Conservation (phyloP, 331 rosid genomes). For the Acacia concinna region DNA sequence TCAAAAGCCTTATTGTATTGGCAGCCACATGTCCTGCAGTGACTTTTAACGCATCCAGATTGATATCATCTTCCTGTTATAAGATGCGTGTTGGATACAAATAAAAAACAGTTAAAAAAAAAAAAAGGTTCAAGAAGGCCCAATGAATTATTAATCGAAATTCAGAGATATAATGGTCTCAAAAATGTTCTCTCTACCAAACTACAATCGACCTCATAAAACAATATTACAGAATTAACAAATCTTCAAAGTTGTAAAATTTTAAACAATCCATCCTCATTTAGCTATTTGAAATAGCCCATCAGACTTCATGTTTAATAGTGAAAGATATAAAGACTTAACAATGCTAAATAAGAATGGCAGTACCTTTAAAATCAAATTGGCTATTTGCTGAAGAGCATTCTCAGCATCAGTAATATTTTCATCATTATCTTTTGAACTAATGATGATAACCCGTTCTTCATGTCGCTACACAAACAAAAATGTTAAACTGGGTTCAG, state of each 20-base stretch:
- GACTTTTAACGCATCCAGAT: constrained; percentile 61
- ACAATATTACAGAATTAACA: background rate
- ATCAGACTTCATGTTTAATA: constrained; percentile 1
- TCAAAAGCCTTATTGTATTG: constrained; percentile 85
- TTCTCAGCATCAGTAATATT: constrained; percentile 81
- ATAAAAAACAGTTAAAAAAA: constrained; percentile 2
- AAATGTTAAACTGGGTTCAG: constrained; percentile 26
- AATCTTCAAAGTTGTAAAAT: background rate
- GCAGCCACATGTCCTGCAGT: constrained; percentile 90
- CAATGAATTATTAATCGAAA: constrained; percentile 6
- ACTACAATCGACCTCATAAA: background rate
- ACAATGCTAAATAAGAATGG: constrained; percentile 14
- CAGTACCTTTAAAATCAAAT: constrained; percentile 71
- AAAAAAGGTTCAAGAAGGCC: background rate
- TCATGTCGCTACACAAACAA: constrained; percentile 68
- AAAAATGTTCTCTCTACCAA: constrained; percentile 5
- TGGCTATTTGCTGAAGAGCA: constrained; percentile 75
- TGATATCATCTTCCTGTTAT: constrained; percentile 79
- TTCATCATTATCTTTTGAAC: constrained; percentile 73
- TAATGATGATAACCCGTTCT: constrained; percentile 89
- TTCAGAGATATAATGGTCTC: background rate
- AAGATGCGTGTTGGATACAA: constrained; percentile 11
- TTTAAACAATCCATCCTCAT: background rate
- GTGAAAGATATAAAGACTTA: background rate
- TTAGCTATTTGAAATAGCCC: constrained; percentile 15